These are phyloP conservation scores for Nitzschia sp. DNA, from an alignment of 108 stramenopile genomes.

Conservation along the genomic window DNA sequence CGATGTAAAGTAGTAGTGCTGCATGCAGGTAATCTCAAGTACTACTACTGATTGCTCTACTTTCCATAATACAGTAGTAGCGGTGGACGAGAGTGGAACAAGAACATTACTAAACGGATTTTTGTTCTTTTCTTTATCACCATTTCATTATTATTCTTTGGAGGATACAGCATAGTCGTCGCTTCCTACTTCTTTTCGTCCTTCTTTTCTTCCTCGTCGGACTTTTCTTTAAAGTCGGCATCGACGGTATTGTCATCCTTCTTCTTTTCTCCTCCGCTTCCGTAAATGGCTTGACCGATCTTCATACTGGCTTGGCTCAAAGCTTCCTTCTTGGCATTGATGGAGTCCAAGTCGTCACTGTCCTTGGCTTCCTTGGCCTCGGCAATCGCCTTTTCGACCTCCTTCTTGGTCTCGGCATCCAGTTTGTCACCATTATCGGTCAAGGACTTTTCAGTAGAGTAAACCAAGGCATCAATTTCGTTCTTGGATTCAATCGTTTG, in stretches of 20 bases:
- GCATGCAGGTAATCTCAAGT: no score
- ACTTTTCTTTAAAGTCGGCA: slow-evolving; percentile 94
- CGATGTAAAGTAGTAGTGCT: no score
- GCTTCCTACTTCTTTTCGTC: no score
- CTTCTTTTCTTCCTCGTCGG: slow-evolving; percentile 70
- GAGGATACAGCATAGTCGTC: no score
- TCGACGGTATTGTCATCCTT: slow-evolving; percentile 92
- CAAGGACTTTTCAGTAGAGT: slow-evolving; percentile 84
- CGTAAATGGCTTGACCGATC: slow-evolving; percentile 99
- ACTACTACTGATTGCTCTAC: no score
- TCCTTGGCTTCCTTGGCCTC: slow-evolving; percentile 89
- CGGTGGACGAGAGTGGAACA: no score
- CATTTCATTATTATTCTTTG: no score
- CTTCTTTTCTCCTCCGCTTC: slow-evolving; percentile 58
- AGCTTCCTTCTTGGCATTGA: slow-evolving; percentile 92
- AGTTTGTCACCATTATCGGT: slow-evolving; percentile 94
- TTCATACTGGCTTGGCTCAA: slow-evolving; percentile 92
- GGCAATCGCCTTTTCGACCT: slow-evolving; percentile 90
- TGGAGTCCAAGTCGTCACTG: slow-evolving; percentile 82
- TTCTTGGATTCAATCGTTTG: slow-evolving; percentile 95
- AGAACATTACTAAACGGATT: no score
- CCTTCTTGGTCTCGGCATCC: slow-evolving; percentile 89
- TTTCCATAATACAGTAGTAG: no score
- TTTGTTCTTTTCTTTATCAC: no score
- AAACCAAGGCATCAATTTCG: slow-evolving; percentile 94